phyloP scores from a whole-genome alignment of 2,329 filamentous ascomycete species.

The Sclerotiophoma versabilis region DNA sequence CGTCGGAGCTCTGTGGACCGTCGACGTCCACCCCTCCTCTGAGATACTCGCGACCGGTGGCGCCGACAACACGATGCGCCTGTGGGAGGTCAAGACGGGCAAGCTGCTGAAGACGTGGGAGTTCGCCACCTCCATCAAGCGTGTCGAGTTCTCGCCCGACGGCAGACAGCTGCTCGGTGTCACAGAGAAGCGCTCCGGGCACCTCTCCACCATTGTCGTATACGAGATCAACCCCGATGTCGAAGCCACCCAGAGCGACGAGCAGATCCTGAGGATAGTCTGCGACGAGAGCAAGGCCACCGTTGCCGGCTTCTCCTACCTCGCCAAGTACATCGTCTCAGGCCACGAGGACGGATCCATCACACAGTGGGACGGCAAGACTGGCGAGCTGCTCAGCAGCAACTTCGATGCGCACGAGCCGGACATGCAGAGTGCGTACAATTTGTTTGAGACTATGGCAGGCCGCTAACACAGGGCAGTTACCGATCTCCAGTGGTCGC shows the following conservation, averaged over 20 bases:
- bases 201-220: slow-evolving; percentile 91
- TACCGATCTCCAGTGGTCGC: slow-evolving; percentile 93
- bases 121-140: slow-evolving; percentile 95
- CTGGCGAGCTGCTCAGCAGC: slow-evolving; percentile 80
- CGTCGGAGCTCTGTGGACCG: slow-evolving; percentile 97
- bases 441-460: not conserved
- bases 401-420: slow-evolving; percentile 85
- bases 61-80: slow-evolving; percentile 96
- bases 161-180: slow-evolving; percentile 89
- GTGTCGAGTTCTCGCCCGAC: slow-evolving; percentile 96
- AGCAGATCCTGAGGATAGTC: slow-evolving; percentile 84
- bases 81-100: slow-evolving; percentile 95
- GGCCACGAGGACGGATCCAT: slow-evolving; percentile 96
- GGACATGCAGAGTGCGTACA: slow-evolving; percentile 73
- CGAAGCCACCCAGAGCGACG: slow-evolving; percentile 81
- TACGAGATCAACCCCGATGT: slow-evolving; percentile 87
- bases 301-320: slow-evolving; percentile 94
- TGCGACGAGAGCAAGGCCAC: slow-evolving; percentile 94
- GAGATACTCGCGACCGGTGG: slow-evolving; percentile 93
- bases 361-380: slow-evolving; percentile 90
- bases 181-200: slow-evolving; percentile 98
- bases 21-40: slow-evolving; percentile 92
- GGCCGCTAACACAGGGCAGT: slow-evolving; percentile 75
- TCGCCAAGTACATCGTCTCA: slow-evolving; percentile 95
- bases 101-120: slow-evolving; percentile 97